A percentile compares a stretch with the other conserved stretches of the same genome.
These are phyloP conservation scores for Theileria parva DNA, from an alignment of 169 alveolate species.

Conservation along the genomic window DNA sequence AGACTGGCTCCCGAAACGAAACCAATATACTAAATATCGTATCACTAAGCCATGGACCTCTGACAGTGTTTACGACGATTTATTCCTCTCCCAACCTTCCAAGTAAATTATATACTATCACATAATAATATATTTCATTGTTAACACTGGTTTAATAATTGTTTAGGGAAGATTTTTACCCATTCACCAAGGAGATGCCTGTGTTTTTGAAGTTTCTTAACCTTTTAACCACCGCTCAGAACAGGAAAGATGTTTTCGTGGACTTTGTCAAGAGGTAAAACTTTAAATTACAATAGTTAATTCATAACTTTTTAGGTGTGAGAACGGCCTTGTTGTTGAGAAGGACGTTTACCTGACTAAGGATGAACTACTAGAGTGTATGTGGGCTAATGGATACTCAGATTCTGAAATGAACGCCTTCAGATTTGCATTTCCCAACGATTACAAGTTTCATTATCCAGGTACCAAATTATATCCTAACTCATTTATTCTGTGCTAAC, in stretches of 20 bases:
- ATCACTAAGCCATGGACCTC: conserved; percentile 82
- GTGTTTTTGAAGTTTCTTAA: conserved; percentile 79
- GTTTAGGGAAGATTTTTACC: conserved; percentile 73
- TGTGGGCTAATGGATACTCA: conserved; percentile 83
- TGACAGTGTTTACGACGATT: conserved; percentile 81
- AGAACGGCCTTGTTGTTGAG: conserved; percentile 83
- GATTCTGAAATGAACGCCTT: conserved; percentile 83
- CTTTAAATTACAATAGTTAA: too few species aligned
- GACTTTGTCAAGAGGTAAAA: conserved; percentile 79
- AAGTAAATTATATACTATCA: conserved; percentile 27
- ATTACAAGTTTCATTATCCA: conserved; percentile 84
- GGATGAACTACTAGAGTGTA: conserved; percentile 76
- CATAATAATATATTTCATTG: neutral
- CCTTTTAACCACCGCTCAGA: conserved; percentile 80
- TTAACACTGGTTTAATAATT: neutral
- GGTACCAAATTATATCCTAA: conserved; percentile 33
- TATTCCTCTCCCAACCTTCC: conserved; percentile 81
- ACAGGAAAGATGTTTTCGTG: conserved; percentile 77
- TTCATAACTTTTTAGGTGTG: conserved; percentile 68
- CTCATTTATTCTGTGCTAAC: neutral
- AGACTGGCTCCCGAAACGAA: conserved; percentile 60
- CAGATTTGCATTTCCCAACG: conserved; percentile 81
- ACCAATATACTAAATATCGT: conserved; percentile 83
- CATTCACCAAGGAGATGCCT: conserved; percentile 82
- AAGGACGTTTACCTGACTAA: conserved; percentile 84